These are phyloP conservation scores for Silene noctiflora DNA, from an alignment of 179 eudicot species.

Conservation along the genomic window DNA sequence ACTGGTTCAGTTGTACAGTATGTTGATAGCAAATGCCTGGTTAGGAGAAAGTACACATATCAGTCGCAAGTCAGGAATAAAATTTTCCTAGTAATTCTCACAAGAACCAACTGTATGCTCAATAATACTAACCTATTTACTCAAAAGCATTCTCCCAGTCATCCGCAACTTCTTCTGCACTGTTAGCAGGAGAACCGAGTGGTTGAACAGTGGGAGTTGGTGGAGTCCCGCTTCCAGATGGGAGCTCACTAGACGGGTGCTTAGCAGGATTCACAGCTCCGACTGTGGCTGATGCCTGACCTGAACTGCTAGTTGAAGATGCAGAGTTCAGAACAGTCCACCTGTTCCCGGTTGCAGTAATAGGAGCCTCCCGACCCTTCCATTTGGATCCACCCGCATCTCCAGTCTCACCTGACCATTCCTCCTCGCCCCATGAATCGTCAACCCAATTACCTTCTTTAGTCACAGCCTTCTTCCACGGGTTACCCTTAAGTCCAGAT, in stretches of 20 bases:
- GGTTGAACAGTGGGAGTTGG: conserved; percentile 11
- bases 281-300: conserved; percentile 26
- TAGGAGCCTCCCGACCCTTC: conserved; percentile 48
- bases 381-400: conserved; percentile 33
- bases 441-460: conserved; percentile 60
- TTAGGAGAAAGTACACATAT: not conserved
- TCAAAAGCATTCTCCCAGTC: conserved; percentile 88
- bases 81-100: not conserved
- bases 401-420: conserved; percentile 37
- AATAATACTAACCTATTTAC: conserved; percentile 25
- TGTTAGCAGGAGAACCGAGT: conserved; percentile 18
- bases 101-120: not conserved
- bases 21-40: not conserved
- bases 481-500: conserved; percentile 43
- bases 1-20: not conserved
- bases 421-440: conserved; percentile 70
- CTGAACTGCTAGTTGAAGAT: conserved; percentile 29
- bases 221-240: conserved; percentile 31
- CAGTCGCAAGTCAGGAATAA: not conserved
- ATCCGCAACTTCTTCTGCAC: conserved; percentile 60
- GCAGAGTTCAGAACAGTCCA: conserved; percentile 71
- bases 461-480: conserved; percentile 86
- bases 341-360: conserved; percentile 50
- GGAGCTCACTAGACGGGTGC: conserved; percentile 16
- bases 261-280: conserved; percentile 29